Conservation (phyloP, 306 rosid species). For the Prinsepia uniflora region DNA sequence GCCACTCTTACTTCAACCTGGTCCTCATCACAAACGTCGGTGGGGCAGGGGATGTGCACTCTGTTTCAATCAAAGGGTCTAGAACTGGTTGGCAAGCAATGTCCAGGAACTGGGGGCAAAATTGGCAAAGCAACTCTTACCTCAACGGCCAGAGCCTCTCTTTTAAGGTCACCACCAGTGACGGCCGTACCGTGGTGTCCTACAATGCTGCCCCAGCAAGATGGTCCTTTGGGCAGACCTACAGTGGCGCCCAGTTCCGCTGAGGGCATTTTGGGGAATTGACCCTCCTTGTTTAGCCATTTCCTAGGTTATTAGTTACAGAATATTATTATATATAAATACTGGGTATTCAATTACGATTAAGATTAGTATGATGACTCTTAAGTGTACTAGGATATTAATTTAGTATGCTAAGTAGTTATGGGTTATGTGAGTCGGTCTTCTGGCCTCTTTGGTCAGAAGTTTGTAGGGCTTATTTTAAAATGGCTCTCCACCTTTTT, state of each 20-base stretch:
- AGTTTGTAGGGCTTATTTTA: conserved; percentile 61
- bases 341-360: not conserved
- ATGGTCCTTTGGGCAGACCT: conserved; percentile 99
- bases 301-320: conserved; percentile 9
- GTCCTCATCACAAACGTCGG: conserved; percentile 94
- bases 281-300: not conserved
- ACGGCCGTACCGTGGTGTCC: conserved; percentile 63
- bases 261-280: conserved; percentile 16
- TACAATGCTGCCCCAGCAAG: conserved; percentile 68
- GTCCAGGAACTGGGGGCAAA: conserved; percentile 99
- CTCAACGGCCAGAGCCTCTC: conserved; percentile 89
- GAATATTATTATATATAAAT: not conserved
- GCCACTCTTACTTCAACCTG: conserved; percentile 93
- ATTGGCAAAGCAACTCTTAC: conserved; percentile 91
- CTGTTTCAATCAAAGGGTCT: conserved; percentile 72
- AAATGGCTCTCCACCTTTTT: conserved; percentile 53
- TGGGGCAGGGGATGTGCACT: conserved; percentile 92
- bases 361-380: conserved; percentile 37
- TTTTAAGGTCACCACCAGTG: conserved; percentile 86
- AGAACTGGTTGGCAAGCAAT: conserved; percentile 77
- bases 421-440: not conserved
- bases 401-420: conserved; percentile 51
- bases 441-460: conserved; percentile 34
- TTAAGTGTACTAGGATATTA: conserved; percentile 77
- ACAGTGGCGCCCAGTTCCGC: conserved; percentile 75